Percentiles rank a stretch among this genome's conserved stretches.
Conservation (phyloP, 208 protist species). For the Leishmania arabica region DNA sequence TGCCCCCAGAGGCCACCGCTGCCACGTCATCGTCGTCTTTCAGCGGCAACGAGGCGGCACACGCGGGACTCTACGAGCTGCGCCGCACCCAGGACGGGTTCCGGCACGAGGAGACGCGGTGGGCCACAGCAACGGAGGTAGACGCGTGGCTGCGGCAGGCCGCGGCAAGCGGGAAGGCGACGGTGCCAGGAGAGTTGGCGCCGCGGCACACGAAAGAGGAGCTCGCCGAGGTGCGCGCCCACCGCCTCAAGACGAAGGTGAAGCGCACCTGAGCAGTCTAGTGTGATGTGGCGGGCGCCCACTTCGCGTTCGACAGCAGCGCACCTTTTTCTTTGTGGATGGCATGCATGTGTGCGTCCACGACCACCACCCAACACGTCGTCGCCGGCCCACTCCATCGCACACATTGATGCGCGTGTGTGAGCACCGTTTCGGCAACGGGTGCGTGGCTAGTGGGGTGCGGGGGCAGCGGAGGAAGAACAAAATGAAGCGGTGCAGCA, state of each 20-base stretch:
- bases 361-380: not conserved
- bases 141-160: slow-evolving; percentile 29
- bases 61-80: slow-evolving; percentile 49
- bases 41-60: not conserved
- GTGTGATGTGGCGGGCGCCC: too few relatives aligned
- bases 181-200: slow-evolving; percentile 42
- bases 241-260: slow-evolving; percentile 65
- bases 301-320: not conserved
- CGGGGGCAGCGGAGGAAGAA: not conserved
- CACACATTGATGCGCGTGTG: not conserved
- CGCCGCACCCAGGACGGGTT: slow-evolving; percentile 61
- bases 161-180: slow-evolving; percentile 19
- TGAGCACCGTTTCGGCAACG: not conserved
- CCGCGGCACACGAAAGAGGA: slow-evolving; percentile 37
- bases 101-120: slow-evolving; percentile 43
- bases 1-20: slow-evolving; percentile 25
- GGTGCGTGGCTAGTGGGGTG: not conserved
- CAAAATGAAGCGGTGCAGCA: not conserved
- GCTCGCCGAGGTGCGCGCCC: slow-evolving; percentile 42
- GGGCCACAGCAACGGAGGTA: slow-evolving; percentile 30
- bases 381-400: not conserved
- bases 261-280: slow-evolving; percentile 2
- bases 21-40: not conserved
- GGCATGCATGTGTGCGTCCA: not conserved
- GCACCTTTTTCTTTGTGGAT: not conserved